Evolutionary conservation across 1,139 yeast species (phyloP).

Genomic region (Meyerozyma elateridarum): DNA sequence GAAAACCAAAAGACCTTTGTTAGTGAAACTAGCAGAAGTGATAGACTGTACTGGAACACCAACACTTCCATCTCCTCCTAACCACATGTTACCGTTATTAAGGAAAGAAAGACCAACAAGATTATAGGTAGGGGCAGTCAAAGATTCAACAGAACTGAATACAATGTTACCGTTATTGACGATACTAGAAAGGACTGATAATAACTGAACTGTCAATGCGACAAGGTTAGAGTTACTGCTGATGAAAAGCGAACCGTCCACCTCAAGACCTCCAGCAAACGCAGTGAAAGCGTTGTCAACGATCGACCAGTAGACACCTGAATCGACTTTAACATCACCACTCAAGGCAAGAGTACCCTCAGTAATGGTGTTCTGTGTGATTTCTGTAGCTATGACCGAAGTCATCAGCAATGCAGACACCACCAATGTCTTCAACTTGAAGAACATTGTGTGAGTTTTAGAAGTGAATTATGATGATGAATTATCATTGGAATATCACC

Average conservation of each 20-base stretch:
- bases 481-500: no score
- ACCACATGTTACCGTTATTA: conserved; percentile 12
- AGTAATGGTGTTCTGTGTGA: conserved; percentile 6
- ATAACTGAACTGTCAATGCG: conserved; percentile 10
- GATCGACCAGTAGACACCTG: conserved; percentile 13
- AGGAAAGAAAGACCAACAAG: conserved; percentile 10
- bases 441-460: no score
- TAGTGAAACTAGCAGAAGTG: conserved; percentile 11
- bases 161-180: conserved; percentile 11
- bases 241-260: conserved; percentile 11
- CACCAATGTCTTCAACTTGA: neutral
- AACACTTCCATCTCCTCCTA: conserved; percentile 10
- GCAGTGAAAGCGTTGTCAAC: conserved; percentile 11
- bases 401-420: conserved; percentile 1
- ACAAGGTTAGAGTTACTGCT: conserved; percentile 8
- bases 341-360: conserved; percentile 5
- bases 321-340: conserved; percentile 11
- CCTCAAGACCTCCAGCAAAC: conserved; percentile 11
- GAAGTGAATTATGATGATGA: no score
- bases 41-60: conserved; percentile 11
- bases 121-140: conserved; percentile 9
- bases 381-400: conserved; percentile 2
- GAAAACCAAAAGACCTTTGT: conserved; percentile 13
- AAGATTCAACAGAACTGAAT: conserved; percentile 10
- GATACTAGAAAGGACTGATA: conserved; percentile 8